A percentile compares a stretch with the other conserved stretches of the same genome.
These are phyloP conservation scores for Fragaria vesca DNA, from an alignment of 306 rosid genomes.

Conservation along the genomic window DNA sequence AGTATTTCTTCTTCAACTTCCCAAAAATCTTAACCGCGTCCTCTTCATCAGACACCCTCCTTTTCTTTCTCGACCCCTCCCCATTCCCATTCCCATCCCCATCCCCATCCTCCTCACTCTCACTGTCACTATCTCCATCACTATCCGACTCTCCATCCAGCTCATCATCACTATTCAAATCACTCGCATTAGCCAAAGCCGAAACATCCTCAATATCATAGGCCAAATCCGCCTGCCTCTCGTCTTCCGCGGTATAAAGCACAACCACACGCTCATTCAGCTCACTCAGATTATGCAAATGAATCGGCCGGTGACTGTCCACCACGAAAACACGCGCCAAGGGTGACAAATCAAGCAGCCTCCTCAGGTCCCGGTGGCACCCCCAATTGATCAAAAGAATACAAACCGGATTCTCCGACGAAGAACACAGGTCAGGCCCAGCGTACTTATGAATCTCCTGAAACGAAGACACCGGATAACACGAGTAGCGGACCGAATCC, in stretches of 20 bases:
- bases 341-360: constrained; percentile 44
- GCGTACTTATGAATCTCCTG: constrained; percentile 67
- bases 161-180: constrained; percentile 52
- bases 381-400: constrained; percentile 90
- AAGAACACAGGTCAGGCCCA: constrained; percentile 32
- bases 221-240: constrained; percentile 72
- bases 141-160: constrained; percentile 42
- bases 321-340: constrained; percentile 64
- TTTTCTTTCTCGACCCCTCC: constrained; percentile 47
- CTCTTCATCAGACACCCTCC: constrained; percentile 42
- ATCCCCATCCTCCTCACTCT: constrained; percentile 48
- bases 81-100: constrained; percentile 14
- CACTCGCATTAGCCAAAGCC: constrained; percentile 66
- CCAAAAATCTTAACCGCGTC: constrained; percentile 57
- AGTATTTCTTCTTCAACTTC: constrained; percentile 66
- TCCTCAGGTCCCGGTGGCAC: constrained; percentile 61
- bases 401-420: constrained; percentile 39
- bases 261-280: constrained; percentile 69
- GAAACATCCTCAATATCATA: constrained; percentile 66
- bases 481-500: constrained; percentile 71
- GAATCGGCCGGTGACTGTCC: constrained; percentile 90
- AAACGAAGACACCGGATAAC: constrained; percentile 85
- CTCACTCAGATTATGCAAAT: constrained; percentile 71
- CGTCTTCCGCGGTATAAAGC: constrained; percentile 74
- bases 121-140: constrained; percentile 49